Base-by-base conservation (phyloP, 495 filamentous ascomycete species). In the Staphylotrichum tortipilum region DNA sequence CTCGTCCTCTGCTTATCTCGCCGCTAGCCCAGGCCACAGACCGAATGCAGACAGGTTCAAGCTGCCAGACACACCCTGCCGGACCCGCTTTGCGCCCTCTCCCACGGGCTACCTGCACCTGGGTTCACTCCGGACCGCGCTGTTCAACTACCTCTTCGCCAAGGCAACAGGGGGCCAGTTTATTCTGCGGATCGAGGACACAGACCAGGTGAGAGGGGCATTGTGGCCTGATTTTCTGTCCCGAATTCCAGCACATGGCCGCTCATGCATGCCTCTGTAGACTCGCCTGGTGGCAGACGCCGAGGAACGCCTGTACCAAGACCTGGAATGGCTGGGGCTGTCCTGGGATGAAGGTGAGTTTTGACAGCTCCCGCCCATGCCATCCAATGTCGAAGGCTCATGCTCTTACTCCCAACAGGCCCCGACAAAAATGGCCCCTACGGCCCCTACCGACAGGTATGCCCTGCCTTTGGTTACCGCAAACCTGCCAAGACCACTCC, bases 51-150 rank as follows among this genome's bases (percentile, higher is more conserved):
- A 54, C 9, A 54, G 36, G 19, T 39, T 36, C 19, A 52, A 50
- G 39, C 69, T 80, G 24, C 84, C 85, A 40, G 65, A 74, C 7
- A 61, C 56, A 0, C 89, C 92, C 37, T 89, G 86, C 23, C 77
- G 92, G 49, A 96, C 92, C 21, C 84, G 92, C 38, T 98, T 98
- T 68, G 92, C 92, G 2, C 92, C 92, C 14, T 96, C 91, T 3
- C 92, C 92, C 3, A 98, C 92, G 7, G 92, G 92, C 15, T 87
- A 88, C 64, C 74, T 97, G 15, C 92, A 98, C 68, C 76, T 98
- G 29, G 92, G 92, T 28, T 92, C 88, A 9, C 65, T 98, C 43
- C 75, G 92, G 51, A 98, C 92, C 2, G 94, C 94, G 0, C 64
- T 98, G 17, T 97, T 83, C 74, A 97, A 92, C 62, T 97, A 89